phyloP scores from a whole-genome alignment of 768 basidiomycete genomes.

The Phanerodontia chrysosporium region DNA sequence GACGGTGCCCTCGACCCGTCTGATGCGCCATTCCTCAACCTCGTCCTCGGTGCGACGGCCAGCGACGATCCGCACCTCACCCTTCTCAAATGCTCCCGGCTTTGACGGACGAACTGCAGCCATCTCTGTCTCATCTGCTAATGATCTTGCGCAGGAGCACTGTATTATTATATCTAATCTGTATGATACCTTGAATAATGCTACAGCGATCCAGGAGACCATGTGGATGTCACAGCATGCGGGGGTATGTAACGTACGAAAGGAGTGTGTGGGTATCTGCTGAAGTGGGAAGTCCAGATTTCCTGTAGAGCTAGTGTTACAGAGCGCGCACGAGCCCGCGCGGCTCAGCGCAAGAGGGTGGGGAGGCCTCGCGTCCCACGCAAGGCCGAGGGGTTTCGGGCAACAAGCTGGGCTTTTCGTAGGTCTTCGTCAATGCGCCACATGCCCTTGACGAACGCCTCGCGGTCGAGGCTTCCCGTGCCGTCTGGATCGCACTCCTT shows the following conservation, averaged over 20 bases:
- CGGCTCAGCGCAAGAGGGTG: constrained; percentile 1
- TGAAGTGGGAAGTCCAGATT: neutral
- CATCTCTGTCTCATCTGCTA: neutral
- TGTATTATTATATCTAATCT: neutral
- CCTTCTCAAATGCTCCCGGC: neutral
- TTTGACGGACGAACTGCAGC: neutral
- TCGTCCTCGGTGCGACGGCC: neutral
- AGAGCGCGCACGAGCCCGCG: neutral
- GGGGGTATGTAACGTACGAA: neutral
- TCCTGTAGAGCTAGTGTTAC: neutral
- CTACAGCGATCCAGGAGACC: neutral
- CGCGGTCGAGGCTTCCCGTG: constrained; percentile 57
- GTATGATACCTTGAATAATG: neutral
- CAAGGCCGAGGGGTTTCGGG: neutral
- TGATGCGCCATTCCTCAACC: neutral
- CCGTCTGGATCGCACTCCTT: constrained; percentile 59
- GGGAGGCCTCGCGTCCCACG: constrained; percentile 1
- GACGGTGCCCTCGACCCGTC: neutral
- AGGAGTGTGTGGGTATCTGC: constrained; percentile 2
- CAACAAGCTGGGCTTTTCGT: constrained; percentile 44
- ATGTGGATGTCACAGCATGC: neutral
- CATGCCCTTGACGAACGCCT: constrained; percentile 73
- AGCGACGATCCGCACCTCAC: neutral
- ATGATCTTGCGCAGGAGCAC: neutral
- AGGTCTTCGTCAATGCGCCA: constrained; percentile 86